Base-by-base conservation (phyloP, 176 grass and related monocot genomes). In the Oryza australiensis region DNA sequence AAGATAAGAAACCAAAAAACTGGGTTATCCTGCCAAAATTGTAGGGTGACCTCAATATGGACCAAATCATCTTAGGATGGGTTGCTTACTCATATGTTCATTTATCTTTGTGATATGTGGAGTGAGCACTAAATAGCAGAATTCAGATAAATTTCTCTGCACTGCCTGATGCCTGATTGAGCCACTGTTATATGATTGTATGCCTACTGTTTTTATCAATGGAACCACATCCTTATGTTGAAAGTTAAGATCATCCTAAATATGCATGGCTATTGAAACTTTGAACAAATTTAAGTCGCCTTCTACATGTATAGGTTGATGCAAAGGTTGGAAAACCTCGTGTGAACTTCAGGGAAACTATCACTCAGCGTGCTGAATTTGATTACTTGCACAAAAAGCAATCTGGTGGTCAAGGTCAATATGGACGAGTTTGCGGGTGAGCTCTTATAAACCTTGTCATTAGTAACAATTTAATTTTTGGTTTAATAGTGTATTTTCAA, bases 331-430 rank as follows among this genome's bases (percentile, higher is more conserved):
- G 92, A 38, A 98, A 93, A 84, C 96, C 96, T 86, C 88, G 91
- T 74, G 96, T 98, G 53, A 98, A 98, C 48, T 95, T 98, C 60
- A 93, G 90, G 74, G 96, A 98, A 85, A 95, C 96, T 57, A 88
- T 98, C 60, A 98, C 90, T 53, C 96, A 93, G 66, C 88, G 93
- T 18, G 78, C 93, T 77, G 87, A 91, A 64, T 98, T 98, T 76
- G 96, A 98, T 89, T 98, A 98, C 81, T 78, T 98, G 70, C 96
- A 98, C 88, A 98, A 98, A 89, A 98, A 98, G 63, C 93, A 95
- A 91, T 93, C 88, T 57, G 96, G 96, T 16, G 93, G 96, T 84
- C 96, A 98, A 88, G 96, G 96, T 88, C 96, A 98, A 89, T 98
- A 93, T 84, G 96, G 96, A 68, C 92, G 96, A 79, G 96, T 98